Conservation (phyloP, 2,329 filamentous ascomycete species). For the Penicillium corylophilum region DNA sequence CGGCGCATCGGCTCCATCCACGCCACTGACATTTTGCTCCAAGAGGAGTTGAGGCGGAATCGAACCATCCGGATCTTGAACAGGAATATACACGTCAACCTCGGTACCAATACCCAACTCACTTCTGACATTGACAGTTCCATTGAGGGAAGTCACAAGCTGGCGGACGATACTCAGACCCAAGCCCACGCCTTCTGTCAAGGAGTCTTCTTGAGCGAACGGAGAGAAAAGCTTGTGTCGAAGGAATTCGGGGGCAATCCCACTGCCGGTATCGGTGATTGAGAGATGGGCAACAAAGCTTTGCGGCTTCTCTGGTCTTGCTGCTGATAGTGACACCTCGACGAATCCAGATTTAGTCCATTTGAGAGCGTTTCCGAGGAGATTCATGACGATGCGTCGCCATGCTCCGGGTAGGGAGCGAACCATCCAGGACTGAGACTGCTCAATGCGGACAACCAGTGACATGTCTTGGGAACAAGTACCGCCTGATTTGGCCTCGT, state of each 20-base stretch:
- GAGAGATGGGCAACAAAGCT: conserved; percentile 35
- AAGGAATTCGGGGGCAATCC: conserved; percentile 62
- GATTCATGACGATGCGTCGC: conserved; percentile 39
- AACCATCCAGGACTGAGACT: conserved; percentile 30
- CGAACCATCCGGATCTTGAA: conserved; percentile 4
- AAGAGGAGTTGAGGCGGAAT: neutral
- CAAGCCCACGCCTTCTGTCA: conserved; percentile 62
- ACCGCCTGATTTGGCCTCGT: conserved; percentile 1
- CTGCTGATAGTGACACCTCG: conserved; percentile 28
- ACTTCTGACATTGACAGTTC: conserved; percentile 56
- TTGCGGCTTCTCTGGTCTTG: conserved; percentile 9
- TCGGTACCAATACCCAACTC: conserved; percentile 29
- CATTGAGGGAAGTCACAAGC: conserved; percentile 58
- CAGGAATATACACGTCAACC: conserved; percentile 30
- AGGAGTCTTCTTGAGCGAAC: conserved; percentile 61
- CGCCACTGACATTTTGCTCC: neutral
- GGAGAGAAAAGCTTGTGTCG: conserved; percentile 58
- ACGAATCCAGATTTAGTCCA: conserved; percentile 36
- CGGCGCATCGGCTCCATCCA: neutral
- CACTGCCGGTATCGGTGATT: conserved; percentile 62
- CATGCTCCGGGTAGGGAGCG: conserved; percentile 31
- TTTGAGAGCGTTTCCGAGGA: conserved; percentile 40
- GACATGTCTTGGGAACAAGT: conserved; percentile 16
- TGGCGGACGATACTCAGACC: conserved; percentile 62
- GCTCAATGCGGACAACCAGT: conserved; percentile 31